Conservation (phyloP, 768 basidiomycete species). For the Sistotremastrum niveocremeum region DNA sequence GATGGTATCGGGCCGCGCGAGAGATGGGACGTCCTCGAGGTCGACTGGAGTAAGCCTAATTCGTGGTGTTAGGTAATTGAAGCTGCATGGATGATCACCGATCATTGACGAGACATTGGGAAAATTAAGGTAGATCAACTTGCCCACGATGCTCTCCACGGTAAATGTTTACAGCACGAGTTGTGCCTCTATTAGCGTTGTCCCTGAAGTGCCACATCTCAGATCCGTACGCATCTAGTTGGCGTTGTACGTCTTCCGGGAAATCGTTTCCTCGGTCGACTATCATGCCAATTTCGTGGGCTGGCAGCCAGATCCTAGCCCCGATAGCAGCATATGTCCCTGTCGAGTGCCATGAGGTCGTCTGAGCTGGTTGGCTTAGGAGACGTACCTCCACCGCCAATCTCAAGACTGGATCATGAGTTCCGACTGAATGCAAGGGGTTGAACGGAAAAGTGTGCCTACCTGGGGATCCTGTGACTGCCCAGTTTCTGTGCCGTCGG, state of each 20-base stretch:
- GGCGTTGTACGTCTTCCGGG: conserved; percentile 38
- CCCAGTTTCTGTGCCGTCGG: conserved; percentile 37
- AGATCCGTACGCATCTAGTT: conserved; percentile 46
- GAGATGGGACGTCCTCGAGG: conserved; percentile 32
- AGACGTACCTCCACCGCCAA: conserved; percentile 71
- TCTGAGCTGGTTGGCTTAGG: conserved; percentile 3
- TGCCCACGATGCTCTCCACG: conserved; percentile 61
- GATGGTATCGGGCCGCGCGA: conserved; percentile 38
- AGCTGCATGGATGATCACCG: conserved; percentile 31
- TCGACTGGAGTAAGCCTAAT: conserved; percentile 62
- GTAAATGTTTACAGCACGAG: conserved; percentile 63
- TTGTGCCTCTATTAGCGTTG: conserved; percentile 41
- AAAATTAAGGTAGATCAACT: conserved; percentile 7
- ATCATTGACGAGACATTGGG: not conserved
- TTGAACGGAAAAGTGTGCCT: conserved; percentile 12
- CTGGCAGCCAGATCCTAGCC: conserved; percentile 68
- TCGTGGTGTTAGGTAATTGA: conserved; percentile 64
- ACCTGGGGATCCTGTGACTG: conserved; percentile 36
- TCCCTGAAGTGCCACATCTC: conserved; percentile 73
- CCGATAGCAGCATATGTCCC: conserved; percentile 58
- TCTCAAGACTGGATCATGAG: conserved; percentile 26
- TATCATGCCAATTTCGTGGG: conserved; percentile 63
- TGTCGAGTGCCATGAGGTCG: not conserved
- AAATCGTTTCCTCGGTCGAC: conserved; percentile 75
- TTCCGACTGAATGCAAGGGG: not conserved